Evolutionary conservation across 345 rosid genomes (phyloP), one percentile per base, ranked within the genome.

Genomic region (Limnanthes douglasii): DNA sequence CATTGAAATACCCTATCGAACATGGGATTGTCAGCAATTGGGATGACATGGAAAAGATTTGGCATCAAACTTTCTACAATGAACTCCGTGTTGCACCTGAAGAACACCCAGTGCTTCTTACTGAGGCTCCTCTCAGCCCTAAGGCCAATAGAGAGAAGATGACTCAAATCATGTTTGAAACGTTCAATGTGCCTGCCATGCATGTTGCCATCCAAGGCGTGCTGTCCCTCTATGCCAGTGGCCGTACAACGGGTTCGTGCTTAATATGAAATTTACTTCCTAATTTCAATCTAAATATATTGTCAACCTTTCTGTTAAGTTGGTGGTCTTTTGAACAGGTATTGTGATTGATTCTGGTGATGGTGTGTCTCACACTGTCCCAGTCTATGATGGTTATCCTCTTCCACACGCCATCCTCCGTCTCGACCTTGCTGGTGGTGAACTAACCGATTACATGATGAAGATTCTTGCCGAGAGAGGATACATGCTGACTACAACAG

Each of bases 91-190:
- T 86, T 45, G 94, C 96, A 18, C 96, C 96, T 0, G 94, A 81
- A 53, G 92, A 74, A 50, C 92, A 78, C 55, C 92, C 84, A 0
- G 68, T 78, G 26, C 54, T 78, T 2, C 70, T 86, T 1, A 85
- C 96, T 0, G 96, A 85, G 45, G 96, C 96, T 39, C 96, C 96
- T 40, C 70, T 85, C 39, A 85, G 79, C 51, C 96, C 96, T n/a
- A 85, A 85, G 61, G 96, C 96, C 37, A 85, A 85, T 43, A 93
- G 93, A 51, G 96, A 85, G 69, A 85, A 85, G 75, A 86, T 86
- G 96, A 85, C 96, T 23, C 96, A 84, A 38, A 83, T 78, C 48
- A 83, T 83, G 95, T 83, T 83, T 22, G 95, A 83, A 66, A 83
- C 95, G 41, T 83, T 83, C 64, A 83, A 83, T 30, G 52, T 93